Evolutionary conservation across 306 rosid genomes (phyloP), one percentile per base, ranked within the genome.

Genomic region (Aeschynomene evenia): DNA sequence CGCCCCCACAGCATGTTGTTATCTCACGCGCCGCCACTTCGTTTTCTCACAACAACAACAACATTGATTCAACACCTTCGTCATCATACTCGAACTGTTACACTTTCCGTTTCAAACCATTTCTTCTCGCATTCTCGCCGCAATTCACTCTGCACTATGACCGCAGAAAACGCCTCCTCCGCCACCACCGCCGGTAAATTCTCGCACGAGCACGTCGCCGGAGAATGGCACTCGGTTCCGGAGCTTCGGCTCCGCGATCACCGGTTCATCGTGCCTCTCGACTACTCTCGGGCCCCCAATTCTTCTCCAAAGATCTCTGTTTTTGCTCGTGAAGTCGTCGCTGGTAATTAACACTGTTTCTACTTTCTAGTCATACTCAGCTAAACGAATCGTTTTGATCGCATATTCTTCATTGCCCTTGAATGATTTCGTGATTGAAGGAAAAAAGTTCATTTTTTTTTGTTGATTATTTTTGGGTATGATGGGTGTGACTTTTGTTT

Each of bases 281-380:
- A 88, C 15, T 80, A 94, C 82, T 80, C 95, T 52, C 77, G 37
- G 7, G 77, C 82, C 22, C 54, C 5, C 9, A 21, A 23, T 14
- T 69, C 85, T 52, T 82, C 87, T 63, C 73, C 87, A 12, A 84
- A 79, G 69, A 90, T 94, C 74, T 68, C 95, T 12, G 76, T 94
- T 80, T 90, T 90, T 37, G 96, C 97, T 70, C 98, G 98, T 78
- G 98, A 94, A 87, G 88, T 87, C 14, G 95, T 94, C 53, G 82
- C 92, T 46, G 98, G 98, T 90, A 54, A n/a, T n/a, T n/a, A n/a
- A 59, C 11, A 9, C 6, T 28, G 51, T 45, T n/a, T n/a, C n/a
- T n/a, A n/a, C n/a, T n/a, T n/a, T n/a, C n/a, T 15, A n/a, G 5
- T 33, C 61, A 33, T 6, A 12, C 36, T 70, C 15, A 19, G 24